A percentile compares a stretch with the other conserved stretches of the same genome.
These are phyloP conservation scores for Metschnikowia picachoensis DNA, from an alignment of 805 yeast species.

Conservation along the genomic window DNA sequence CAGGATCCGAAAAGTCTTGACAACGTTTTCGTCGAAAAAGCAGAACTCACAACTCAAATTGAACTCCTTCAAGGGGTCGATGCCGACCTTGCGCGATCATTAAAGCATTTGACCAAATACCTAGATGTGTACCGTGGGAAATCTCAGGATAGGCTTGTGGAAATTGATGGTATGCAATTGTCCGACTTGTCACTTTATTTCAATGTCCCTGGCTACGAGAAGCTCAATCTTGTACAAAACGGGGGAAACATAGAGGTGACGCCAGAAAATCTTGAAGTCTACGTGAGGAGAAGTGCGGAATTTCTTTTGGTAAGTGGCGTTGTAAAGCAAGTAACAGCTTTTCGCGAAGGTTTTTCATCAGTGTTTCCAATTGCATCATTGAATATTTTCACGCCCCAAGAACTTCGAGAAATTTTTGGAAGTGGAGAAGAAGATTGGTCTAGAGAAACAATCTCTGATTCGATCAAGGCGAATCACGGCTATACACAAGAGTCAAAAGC, in stretches of 20 bases:
- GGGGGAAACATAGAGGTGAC: slow-evolving; percentile 54
- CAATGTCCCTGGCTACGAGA: slow-evolving; percentile 72
- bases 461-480: slow-evolving; percentile 87
- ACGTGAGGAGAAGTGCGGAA: slow-evolving; percentile 55
- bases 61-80: slow-evolving; percentile 49
- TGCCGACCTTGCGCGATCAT: slow-evolving; percentile 52
- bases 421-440: slow-evolving; percentile 87
- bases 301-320: slow-evolving; percentile 63
- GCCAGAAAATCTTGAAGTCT: slow-evolving; percentile 51
- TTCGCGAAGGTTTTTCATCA: slow-evolving; percentile 74
- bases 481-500: slow-evolving; percentile 66
- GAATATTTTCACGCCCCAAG: slow-evolving; percentile 68
- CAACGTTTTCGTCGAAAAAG: neutral
- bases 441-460: slow-evolving; percentile 49
- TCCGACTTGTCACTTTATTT: slow-evolving; percentile 59
- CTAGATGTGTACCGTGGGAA: slow-evolving; percentile 23
- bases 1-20: slow-evolving; percentile 22
- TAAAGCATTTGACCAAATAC: slow-evolving; percentile 47
- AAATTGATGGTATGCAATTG: slow-evolving; percentile 39
- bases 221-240: slow-evolving; percentile 50
- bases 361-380: slow-evolving; percentile 79
- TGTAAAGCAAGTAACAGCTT: slow-evolving; percentile 57
- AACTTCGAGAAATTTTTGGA: slow-evolving; percentile 69
- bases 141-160: slow-evolving; percentile 10
- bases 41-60: slow-evolving; percentile 1